Conservation (phyloP, 345 rosid species). For the Arabis alpina region DNA sequence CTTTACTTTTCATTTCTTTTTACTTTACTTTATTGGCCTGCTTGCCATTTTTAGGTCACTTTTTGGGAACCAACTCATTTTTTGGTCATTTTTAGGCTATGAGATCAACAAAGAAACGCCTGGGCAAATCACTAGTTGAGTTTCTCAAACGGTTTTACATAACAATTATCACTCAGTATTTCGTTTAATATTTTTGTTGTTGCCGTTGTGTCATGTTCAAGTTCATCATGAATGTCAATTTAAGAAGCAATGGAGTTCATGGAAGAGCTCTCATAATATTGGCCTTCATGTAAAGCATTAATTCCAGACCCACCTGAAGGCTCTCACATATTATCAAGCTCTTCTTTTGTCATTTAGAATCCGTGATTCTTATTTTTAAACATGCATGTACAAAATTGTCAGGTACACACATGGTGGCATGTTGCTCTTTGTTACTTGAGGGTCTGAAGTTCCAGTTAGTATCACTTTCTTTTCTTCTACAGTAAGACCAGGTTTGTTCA, state of each 20-base stretch:
- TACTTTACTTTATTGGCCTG: too few relatives aligned
- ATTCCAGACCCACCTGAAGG: background rate
- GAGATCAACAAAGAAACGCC: slow-evolving; percentile 50
- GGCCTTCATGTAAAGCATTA: slow-evolving; percentile 78
- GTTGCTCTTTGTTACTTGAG: slow-evolving; percentile 81
- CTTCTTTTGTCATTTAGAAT: slow-evolving; percentile 3
- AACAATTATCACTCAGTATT: too few relatives aligned
- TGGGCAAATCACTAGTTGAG: slow-evolving; percentile 93
- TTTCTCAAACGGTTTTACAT: slow-evolving; percentile 14
- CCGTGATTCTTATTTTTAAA: too few relatives aligned
- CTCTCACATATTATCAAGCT: slow-evolving; percentile 5
- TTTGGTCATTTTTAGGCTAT: slow-evolving; percentile 38
- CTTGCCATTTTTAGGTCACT: too few relatives aligned
- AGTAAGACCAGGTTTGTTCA: slow-evolving; percentile 1
- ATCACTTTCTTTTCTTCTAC: slow-evolving; percentile 22
- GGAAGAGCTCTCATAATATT: slow-evolving; percentile 67
- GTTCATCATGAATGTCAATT: slow-evolving; percentile 72
- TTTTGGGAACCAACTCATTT: too few relatives aligned
- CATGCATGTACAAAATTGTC: background rate
- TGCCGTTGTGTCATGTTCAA: slow-evolving; percentile 84
- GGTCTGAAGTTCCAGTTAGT: slow-evolving; percentile 73
- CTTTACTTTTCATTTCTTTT: too few relatives aligned
- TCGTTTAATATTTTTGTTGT: background rate
- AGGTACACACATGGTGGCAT: slow-evolving; percentile 99
- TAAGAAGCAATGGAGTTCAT: slow-evolving; percentile 88